A percentile compares a stretch with the other conserved stretches of the same genome.
These are phyloP conservation scores for Beta vulgaris DNA, from an alignment of 148 eudicot genomes.

Conservation along the genomic window DNA sequence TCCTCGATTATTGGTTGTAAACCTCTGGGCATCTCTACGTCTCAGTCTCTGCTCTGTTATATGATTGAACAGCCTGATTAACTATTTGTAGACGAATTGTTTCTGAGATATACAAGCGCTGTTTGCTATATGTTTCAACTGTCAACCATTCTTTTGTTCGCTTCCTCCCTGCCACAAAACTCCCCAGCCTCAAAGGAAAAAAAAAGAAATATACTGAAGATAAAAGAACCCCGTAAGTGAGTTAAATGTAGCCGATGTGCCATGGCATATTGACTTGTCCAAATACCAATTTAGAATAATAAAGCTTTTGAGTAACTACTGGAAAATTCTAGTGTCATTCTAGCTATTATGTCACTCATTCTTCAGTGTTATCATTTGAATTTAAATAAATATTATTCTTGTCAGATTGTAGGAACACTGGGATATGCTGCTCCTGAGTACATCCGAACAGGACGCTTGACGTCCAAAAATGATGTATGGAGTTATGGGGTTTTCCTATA, in stretches of 20 bases:
- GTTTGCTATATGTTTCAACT: background rate
- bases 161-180: background rate
- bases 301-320: background rate
- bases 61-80: too few species aligned
- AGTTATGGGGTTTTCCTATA: conserved; percentile 91
- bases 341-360: background rate
- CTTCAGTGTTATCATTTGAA: background rate
- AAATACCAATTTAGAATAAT: background rate
- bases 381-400: background rate
- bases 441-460: conserved; percentile 82
- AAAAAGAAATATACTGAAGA: too few species aligned
- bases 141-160: background rate
- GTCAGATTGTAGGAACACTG: conserved; percentile 87
- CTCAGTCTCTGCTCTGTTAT: too few species aligned
- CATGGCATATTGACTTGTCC: background rate
- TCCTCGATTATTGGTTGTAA: background rate
- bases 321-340: background rate
- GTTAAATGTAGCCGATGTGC: background rate
- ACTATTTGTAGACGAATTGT: too few species aligned
- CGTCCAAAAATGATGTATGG: conserved; percentile 86
- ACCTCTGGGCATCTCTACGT: background rate
- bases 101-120: background rate
- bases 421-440: conserved; percentile 99
- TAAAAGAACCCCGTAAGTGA: too few species aligned
- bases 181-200: background rate